phyloP scores from a whole-genome alignment of 148 eudicot genomes.

The Rhododendron mucronatum region DNA sequence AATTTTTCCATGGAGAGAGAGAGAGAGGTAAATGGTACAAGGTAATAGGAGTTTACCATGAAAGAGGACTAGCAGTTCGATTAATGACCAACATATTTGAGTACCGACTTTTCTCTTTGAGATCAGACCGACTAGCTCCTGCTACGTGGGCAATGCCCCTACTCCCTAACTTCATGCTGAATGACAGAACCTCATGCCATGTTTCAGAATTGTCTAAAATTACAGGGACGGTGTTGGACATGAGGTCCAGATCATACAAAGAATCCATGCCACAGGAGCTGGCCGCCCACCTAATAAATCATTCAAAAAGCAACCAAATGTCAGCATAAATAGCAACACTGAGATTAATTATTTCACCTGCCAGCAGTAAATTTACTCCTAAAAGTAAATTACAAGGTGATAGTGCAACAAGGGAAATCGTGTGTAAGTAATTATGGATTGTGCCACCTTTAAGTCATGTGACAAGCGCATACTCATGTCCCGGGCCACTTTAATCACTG shows the following conservation, averaged over 20 bases:
- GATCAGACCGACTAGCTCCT: slow-evolving; percentile 54
- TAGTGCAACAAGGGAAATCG: not conserved
- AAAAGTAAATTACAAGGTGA: not conserved
- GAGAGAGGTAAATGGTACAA: not conserved
- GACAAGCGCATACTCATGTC: not conserved
- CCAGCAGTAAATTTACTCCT: not conserved
- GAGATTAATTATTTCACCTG: not conserved
- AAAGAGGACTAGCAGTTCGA: slow-evolving; percentile 87
- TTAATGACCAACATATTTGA: slow-evolving; percentile 71
- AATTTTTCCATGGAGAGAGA: not conserved
- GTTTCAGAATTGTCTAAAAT: slow-evolving; percentile 79
- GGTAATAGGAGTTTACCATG: slow-evolving; percentile 53
- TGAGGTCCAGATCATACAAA: slow-evolving; percentile 79
- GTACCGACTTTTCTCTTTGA: slow-evolving; percentile 51
- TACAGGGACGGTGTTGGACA: slow-evolving; percentile 72
- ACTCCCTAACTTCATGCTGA: slow-evolving; percentile 75
- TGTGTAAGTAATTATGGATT: not conserved
- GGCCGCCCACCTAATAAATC: slow-evolving; percentile 64
- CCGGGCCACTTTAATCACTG: not conserved
- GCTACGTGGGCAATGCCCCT: slow-evolving; percentile 77
- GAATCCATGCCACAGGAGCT: slow-evolving; percentile 83
- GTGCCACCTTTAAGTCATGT: not conserved
- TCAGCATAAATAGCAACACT: slow-evolving; percentile 6
- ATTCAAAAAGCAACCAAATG: slow-evolving; percentile 13
- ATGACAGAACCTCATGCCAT: slow-evolving; percentile 70